phyloP scores from a whole-genome alignment of 2,329 filamentous ascomycete species.

The Stachybotrys chlorohalonatus region DNA sequence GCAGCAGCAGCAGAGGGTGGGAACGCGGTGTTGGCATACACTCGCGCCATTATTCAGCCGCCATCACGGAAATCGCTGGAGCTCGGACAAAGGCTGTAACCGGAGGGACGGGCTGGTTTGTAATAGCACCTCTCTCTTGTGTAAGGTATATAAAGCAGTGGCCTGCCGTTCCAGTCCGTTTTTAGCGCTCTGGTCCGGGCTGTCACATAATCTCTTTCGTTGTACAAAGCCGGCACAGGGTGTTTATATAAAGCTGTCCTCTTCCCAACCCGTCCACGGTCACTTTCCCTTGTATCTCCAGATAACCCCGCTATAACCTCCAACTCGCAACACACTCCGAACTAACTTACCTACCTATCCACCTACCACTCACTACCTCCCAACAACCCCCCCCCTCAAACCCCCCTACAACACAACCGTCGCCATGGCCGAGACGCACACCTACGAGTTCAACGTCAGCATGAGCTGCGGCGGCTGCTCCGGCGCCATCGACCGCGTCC shows the following conservation, averaged over 20 bases:
- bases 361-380: slow-evolving; percentile 5
- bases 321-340: neutral
- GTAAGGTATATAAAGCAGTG: neutral
- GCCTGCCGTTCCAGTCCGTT: neutral
- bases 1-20: neutral
- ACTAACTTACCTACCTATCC: neutral
- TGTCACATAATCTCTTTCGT: too few species aligned
- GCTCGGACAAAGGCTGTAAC: neutral
- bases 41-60: neutral
- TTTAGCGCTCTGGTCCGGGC: too few species aligned
- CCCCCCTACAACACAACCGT: slow-evolving; percentile 2
- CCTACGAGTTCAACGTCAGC: slow-evolving; percentile 88
- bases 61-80: neutral
- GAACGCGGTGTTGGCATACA: neutral
- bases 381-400: slow-evolving; percentile 1
- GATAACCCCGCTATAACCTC: neutral
- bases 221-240: too few species aligned
- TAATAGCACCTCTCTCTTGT: neutral
- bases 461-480: slow-evolving; percentile 98
- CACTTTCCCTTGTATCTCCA: neutral
- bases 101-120: neutral
- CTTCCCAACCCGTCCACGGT: too few species aligned
- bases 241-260: too few species aligned
- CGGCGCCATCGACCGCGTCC: slow-evolving; percentile 81
- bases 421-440: slow-evolving; percentile 67